These are phyloP conservation scores for Raffaelea arxii DNA, from an alignment of 2,329 filamentous ascomycete genomes.

Conservation along the genomic window DNA sequence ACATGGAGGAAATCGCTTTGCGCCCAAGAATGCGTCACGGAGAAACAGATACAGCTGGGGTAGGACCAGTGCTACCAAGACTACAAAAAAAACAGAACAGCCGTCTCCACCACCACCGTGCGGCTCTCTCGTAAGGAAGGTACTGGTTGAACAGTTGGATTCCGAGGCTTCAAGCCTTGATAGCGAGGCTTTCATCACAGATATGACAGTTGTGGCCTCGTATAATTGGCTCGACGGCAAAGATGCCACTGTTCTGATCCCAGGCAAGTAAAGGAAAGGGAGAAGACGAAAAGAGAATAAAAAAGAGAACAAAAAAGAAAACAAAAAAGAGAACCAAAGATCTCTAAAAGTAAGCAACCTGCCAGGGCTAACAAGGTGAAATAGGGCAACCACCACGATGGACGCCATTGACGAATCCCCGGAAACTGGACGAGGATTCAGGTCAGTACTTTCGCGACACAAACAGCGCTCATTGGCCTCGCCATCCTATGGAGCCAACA, in stretches of 20 bases:
- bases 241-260: slow-evolving; percentile 20
- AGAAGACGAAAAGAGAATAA: too few species aligned
- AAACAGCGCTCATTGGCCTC: slow-evolving; percentile 40
- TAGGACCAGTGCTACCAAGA: too few species aligned
- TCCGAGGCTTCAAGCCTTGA: slow-evolving; percentile 9
- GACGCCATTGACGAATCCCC: slow-evolving; percentile 29
- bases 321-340: too few species aligned
- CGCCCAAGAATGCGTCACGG: too few species aligned
- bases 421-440: slow-evolving; percentile 30
- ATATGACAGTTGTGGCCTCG: slow-evolving; percentile 19
- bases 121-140: too few species aligned
- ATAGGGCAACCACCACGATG: slow-evolving; percentile 40
- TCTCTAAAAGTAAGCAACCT: not conserved
- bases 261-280: slow-evolving; percentile 21
- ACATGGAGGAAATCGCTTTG: too few species aligned
- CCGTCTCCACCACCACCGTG: too few species aligned
- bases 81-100: too few species aligned
- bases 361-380: not conserved
- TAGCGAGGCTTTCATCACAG: slow-evolving; percentile 15
- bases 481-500: slow-evolving; percentile 40
- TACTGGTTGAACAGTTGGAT: too few species aligned
- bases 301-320: too few species aligned
- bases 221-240: slow-evolving; percentile 25
- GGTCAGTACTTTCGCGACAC: slow-evolving; percentile 43
- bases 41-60: too few species aligned